phyloP scores from a whole-genome alignment of 805 yeast genomes.

The Wickerhamomyces bovis region DNA sequence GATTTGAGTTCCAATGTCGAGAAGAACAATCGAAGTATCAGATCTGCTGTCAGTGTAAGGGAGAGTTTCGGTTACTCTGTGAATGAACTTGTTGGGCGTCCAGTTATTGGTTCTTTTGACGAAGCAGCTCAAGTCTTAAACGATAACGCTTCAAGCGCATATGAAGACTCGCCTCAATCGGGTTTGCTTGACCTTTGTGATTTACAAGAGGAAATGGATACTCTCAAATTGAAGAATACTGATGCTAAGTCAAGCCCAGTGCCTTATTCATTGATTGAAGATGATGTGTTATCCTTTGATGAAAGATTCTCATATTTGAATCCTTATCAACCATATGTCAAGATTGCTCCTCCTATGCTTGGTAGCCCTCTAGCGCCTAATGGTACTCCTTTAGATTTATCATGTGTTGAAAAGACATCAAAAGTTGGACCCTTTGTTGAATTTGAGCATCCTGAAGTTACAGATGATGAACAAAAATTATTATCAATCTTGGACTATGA shows the following conservation, averaged over 20 bases:
- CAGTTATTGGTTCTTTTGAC: not conserved
- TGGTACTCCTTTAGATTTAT: constrained; percentile 18
- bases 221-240: not conserved
- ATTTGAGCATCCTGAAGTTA: constrained; percentile 1
- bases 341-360: constrained; percentile 14
- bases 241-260: not conserved
- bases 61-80: constrained; percentile 4
- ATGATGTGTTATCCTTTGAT: constrained; percentile 1
- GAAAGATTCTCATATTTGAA: constrained; percentile 12
- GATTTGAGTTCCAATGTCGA: not conserved
- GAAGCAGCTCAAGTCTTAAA: not conserved
- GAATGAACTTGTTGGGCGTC: constrained; percentile 3
- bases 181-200: not conserved
- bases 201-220: not conserved
- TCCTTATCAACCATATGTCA: constrained; percentile 12
- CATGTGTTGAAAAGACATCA: constrained; percentile 9
- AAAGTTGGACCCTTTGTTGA: constrained; percentile 10
- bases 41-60: not conserved
- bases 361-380: constrained; percentile 18
- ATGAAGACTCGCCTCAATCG: not conserved
- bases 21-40: not conserved
- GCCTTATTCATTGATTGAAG: not conserved
- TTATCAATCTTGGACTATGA: constrained; percentile 19
- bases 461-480: constrained; percentile 19
- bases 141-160: not conserved